A percentile compares a stretch with the other conserved stretches of the same genome.
Evolutionary conservation across 163 green algal genomes (phyloP).

Genomic region (Scenedesmus sp.): DNA sequence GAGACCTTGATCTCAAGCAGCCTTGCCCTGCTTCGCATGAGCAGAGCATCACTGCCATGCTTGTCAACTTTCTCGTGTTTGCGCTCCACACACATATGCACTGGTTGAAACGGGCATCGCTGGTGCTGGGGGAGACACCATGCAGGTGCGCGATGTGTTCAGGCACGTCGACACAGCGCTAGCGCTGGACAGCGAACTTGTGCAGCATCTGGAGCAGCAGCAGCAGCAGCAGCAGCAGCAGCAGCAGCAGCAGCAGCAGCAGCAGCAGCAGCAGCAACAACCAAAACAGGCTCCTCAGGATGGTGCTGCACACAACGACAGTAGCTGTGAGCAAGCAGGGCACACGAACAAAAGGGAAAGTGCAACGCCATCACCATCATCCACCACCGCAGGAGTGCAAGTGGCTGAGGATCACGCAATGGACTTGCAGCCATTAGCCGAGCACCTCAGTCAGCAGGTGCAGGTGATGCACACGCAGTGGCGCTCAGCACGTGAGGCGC

Average conservation of each 20-base stretch:
- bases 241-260: neutral
- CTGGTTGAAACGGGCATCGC: neutral
- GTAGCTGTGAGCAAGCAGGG: neutral
- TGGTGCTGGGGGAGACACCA: neutral
- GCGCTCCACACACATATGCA: neutral
- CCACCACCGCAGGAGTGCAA: neutral
- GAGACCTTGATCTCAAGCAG: neutral
- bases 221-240: too few relatives aligned
- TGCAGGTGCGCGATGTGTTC: constrained; percentile 43
- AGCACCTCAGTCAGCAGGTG: constrained; percentile 30
- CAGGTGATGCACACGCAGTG: constrained; percentile 48
- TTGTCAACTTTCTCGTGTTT: neutral
- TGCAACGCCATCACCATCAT: neutral
- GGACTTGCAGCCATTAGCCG: constrained; percentile 44
- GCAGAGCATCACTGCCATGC: neutral
- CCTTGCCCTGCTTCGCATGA: neutral
- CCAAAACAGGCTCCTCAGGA: neutral
- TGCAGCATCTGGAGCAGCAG: too few relatives aligned
- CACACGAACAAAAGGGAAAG: neutral
- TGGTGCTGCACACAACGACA: neutral
- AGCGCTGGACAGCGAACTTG: constrained; percentile 17
- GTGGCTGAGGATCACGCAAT: neutral
- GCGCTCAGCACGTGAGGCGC: constrained; percentile 4
- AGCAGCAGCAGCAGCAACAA: constrained; percentile 13
- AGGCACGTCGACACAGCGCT: constrained; percentile 21